These are phyloP conservation scores for Byssochlamys sp. DNA, from an alignment of 2,329 filamentous ascomycete species.

Conservation along the genomic window DNA sequence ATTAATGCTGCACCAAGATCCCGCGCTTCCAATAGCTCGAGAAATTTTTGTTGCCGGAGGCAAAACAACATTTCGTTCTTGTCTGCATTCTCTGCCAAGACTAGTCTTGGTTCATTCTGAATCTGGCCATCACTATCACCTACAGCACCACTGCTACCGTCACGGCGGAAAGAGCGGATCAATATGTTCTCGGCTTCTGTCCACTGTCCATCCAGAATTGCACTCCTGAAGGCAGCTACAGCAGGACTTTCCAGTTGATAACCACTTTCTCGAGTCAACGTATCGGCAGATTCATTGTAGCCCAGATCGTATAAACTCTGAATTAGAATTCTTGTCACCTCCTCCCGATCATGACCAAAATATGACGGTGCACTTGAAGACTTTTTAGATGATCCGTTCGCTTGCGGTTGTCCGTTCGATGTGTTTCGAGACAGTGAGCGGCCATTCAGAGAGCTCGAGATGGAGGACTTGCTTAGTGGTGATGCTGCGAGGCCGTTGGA, in stretches of 20 bases:
- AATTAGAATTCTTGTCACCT: slow-evolving; percentile 84
- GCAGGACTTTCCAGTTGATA: slow-evolving; percentile 76
- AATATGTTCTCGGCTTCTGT: slow-evolving; percentile 72
- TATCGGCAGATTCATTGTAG: slow-evolving; percentile 66
- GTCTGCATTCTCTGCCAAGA: slow-evolving; percentile 66
- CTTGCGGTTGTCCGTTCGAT: slow-evolving; percentile 29
- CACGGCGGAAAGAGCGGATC: slow-evolving; percentile 40
- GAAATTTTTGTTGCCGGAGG: slow-evolving; percentile 85
- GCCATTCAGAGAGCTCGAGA: slow-evolving; percentile 46
- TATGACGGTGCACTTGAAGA: slow-evolving; percentile 43
- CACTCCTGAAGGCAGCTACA: slow-evolving; percentile 73
- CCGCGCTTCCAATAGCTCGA: slow-evolving; percentile 73
- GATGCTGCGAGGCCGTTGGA: slow-evolving; percentile 47
- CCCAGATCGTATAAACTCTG: slow-evolving; percentile 84
- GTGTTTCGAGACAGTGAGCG: slow-evolving; percentile 29
- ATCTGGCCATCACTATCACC: slow-evolving; percentile 17
- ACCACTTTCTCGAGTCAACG: slow-evolving; percentile 70
- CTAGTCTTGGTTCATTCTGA: slow-evolving; percentile 47
- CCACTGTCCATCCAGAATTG: slow-evolving; percentile 76
- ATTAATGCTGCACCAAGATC: slow-evolving; percentile 65
- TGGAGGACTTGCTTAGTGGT: slow-evolving; percentile 40
- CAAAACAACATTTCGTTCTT: slow-evolving; percentile 73
- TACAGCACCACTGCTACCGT: slow-evolving; percentile 38
- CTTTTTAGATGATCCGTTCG: slow-evolving; percentile 31
- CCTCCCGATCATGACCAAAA: slow-evolving; percentile 79